Conservation (phyloP, 768 basidiomycete species). For the Daedalea quercina region DNA sequence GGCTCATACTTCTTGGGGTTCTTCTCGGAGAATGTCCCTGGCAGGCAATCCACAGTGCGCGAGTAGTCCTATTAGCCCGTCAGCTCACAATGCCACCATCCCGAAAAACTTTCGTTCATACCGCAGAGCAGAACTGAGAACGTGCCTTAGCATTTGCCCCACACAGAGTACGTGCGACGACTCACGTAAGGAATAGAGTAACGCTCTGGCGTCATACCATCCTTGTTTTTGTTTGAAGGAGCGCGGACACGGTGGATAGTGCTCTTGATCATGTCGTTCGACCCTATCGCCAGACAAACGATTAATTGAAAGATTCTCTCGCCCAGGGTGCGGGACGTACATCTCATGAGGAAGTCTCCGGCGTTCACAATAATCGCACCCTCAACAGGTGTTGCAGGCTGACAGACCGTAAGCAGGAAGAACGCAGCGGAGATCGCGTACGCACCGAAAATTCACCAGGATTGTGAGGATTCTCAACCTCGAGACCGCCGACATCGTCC, state of each 20-base stretch:
- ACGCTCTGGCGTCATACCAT: constrained; percentile 39
- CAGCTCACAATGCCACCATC: background rate
- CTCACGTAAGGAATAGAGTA: constrained; percentile 55
- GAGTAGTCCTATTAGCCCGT: constrained; percentile 12
- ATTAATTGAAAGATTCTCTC: background rate
- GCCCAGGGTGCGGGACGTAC: constrained; percentile 20
- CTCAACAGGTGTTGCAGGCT: constrained; percentile 32
- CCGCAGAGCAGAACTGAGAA: constrained; percentile 28
- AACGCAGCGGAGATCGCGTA: background rate
- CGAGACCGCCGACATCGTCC: constrained; percentile 54
- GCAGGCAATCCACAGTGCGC: constrained; percentile 37
- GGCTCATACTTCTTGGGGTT: constrained; percentile 46
- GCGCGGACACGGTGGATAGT: constrained; percentile 48
- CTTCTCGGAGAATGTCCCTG: constrained; percentile 41
- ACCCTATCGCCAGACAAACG: constrained; percentile 21
- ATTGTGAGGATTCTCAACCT: constrained; percentile 47
- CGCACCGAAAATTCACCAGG: constrained; percentile 35
- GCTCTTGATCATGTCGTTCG: constrained; percentile 35
- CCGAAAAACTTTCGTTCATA: constrained; percentile 15
- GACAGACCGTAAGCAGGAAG: background rate
- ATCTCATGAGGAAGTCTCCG: constrained; percentile 45
- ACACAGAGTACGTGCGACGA: constrained; percentile 23
- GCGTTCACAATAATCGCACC: constrained; percentile 46
- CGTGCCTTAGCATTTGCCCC: constrained; percentile 14
- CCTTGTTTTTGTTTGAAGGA: constrained; percentile 22